phyloP scores from a whole-genome alignment of 176 grass and related monocot species.

The Musa acuminata region DNA sequence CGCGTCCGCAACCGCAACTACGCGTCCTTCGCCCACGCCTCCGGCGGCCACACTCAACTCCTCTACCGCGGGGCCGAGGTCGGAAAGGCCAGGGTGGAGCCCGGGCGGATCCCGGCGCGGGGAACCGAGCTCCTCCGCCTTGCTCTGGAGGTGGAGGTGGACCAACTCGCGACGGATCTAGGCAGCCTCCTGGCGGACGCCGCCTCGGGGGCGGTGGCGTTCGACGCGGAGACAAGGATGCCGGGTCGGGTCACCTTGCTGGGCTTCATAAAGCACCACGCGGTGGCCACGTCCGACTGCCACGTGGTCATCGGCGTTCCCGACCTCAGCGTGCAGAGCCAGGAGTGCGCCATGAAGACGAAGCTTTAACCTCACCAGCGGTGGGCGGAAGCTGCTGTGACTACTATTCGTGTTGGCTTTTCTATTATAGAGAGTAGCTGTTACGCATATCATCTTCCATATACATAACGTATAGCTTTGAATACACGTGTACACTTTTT shows the following conservation, averaged over 20 bases:
- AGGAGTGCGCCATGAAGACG: constrained; percentile 44
- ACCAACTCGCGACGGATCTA: constrained; percentile 27
- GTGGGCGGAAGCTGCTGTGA: background rate
- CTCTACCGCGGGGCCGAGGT: constrained; percentile 51
- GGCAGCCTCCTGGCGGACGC: constrained; percentile 34
- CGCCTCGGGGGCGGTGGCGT: constrained; percentile 45
- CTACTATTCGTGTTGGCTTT: background rate
- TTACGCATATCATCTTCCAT: no score
- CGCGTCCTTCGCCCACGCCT: constrained; percentile 39
- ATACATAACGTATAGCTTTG: no score
- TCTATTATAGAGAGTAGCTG: no score
- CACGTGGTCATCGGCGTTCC: constrained; percentile 45
- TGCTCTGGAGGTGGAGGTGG: constrained; percentile 40
- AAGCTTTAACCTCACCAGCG: constrained; percentile 18
- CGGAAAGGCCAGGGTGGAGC: constrained; percentile 31
- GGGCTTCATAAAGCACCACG: constrained; percentile 42
- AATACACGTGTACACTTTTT: no score
- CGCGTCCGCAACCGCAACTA: constrained; percentile 71
- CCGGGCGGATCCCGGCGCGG: constrained; percentile 32
- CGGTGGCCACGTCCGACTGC: constrained; percentile 35
- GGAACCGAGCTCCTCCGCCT: constrained; percentile 25
- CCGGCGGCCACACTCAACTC: constrained; percentile 27
- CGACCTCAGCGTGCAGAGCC: constrained; percentile 43
- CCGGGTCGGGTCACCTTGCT: constrained; percentile 44
- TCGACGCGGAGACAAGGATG: constrained; percentile 47